phyloP scores from a whole-genome alignment of 768 basidiomycete species.

The Serpula lacrymans region DNA sequence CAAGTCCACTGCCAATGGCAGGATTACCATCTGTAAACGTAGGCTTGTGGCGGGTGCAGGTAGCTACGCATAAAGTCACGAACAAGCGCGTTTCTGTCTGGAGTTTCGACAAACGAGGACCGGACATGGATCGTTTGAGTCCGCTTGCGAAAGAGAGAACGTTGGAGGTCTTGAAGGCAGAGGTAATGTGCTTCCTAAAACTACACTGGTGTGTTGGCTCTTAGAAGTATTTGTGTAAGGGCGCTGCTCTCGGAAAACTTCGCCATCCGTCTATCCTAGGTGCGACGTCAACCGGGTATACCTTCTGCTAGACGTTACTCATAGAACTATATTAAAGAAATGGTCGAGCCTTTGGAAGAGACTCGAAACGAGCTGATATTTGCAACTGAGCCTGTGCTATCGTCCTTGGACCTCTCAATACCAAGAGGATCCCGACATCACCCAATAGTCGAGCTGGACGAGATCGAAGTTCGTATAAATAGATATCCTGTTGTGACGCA shows the following conservation, averaged over 20 bases:
- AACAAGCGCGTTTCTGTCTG: slow-evolving; percentile 90
- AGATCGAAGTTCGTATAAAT: slow-evolving; percentile 73
- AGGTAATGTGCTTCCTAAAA: slow-evolving; percentile 50
- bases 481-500: not conserved
- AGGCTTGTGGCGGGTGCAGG: slow-evolving; percentile 87
- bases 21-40: slow-evolving; percentile 58
- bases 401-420: slow-evolving; percentile 77
- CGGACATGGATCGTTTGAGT: slow-evolving; percentile 71
- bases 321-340: slow-evolving; percentile 50
- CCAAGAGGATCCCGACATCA: slow-evolving; percentile 54
- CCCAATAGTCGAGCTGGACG: slow-evolving; percentile 81
- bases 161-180: slow-evolving; percentile 83
- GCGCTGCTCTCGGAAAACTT: slow-evolving; percentile 75
- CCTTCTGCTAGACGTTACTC: slow-evolving; percentile 9
- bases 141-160: slow-evolving; percentile 66
- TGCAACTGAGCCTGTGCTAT: slow-evolving; percentile 87
- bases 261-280: slow-evolving; percentile 93
- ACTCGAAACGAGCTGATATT: slow-evolving; percentile 86
- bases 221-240: slow-evolving; percentile 42
- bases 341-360: slow-evolving; percentile 97
- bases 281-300: slow-evolving; percentile 27
- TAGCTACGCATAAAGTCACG: slow-evolving; percentile 85
- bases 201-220: not conserved
- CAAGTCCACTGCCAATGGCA: slow-evolving; percentile 36
- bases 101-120: slow-evolving; percentile 79